A percentile compares a stretch with the other conserved stretches of the same genome.
Conservation (phyloP, 768 basidiomycete genomes). For the Leccinum fibrillosum region DNA sequence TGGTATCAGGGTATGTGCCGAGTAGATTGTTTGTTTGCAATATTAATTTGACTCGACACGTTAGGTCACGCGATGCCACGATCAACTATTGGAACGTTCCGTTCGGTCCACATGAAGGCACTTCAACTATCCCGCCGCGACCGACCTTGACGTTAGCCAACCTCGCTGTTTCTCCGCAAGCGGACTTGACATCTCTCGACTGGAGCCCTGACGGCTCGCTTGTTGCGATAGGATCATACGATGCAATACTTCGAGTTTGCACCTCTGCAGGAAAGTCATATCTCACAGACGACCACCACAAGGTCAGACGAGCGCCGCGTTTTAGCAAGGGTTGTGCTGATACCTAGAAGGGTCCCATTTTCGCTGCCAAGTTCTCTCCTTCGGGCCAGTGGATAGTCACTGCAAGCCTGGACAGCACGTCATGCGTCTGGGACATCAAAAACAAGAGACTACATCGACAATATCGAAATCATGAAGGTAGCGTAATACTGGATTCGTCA, state of each 20-base stretch:
- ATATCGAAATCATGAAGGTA: constrained; percentile 66
- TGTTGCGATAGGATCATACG: constrained; percentile 77
- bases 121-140: constrained; percentile 19
- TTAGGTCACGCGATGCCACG: constrained; percentile 72
- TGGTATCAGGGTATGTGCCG: constrained; percentile 67
- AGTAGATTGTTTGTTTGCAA: not conserved
- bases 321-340: constrained; percentile 14
- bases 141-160: constrained; percentile 47
- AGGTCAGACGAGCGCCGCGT: constrained; percentile 41
- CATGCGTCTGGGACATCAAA: constrained; percentile 75
- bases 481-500: constrained; percentile 6
- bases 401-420: constrained; percentile 73
- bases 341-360: constrained; percentile 67
- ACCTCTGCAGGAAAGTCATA: constrained; percentile 59
- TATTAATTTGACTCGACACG: constrained; percentile 2
- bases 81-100: constrained; percentile 73
- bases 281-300: constrained; percentile 60
- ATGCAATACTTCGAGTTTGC: constrained; percentile 66
- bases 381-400: constrained; percentile 71
- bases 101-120: constrained; percentile 27
- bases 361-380: constrained; percentile 73
- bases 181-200: constrained; percentile 71
- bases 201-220: constrained; percentile 75
- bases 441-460: constrained; percentile 59
- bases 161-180: constrained; percentile 43